Base-by-base conservation (phyloP, 2,329 filamentous ascomycete species). In the Madurella fahalii region DNA sequence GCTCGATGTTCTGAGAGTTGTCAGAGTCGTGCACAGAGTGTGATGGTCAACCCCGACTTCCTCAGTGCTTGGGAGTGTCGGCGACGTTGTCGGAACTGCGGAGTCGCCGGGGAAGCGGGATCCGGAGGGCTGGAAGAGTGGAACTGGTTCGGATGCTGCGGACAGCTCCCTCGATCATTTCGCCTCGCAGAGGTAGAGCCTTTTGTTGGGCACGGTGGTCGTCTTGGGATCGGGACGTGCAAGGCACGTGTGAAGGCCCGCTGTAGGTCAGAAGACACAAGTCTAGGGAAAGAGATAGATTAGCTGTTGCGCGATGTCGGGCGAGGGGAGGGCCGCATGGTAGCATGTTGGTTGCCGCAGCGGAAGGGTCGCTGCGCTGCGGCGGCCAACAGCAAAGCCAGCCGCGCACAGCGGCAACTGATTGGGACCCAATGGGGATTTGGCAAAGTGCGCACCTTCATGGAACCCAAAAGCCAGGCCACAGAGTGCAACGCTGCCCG, bases 111-210 rank as follows among this genome's bases (percentile, higher is more conserved):
- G 31, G 11, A 18, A 18, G 31, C 12, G 30, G 17, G 25, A 32
- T 31, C 16, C 12, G 20, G 17, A 20, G 45, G 25, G 48, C 47
- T 42, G 40, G 25, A 34, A 39, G 40, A 16, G 45, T 40, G 53
- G 57, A 48, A 47, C 25, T 48, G 18, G 39, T 47, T 45, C n/a
- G 37, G 40, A 40, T 47, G 41, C 47, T 20, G 42, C 40, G 31
- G 37, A 32, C 48, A 41, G 52, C 31, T 13, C n/a, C 49, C 40
- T 41, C 37, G 16, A 40, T 51, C 56, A 58, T 58, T 46, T 58
- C 56, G 56, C 57, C 53, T 50, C 53, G 43, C 37, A 31, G 42
- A 53, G 44, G 45, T 40, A 37, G 42, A 47, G 45, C 31, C 45
- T 34, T 40, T 39, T 48, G 45, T 39, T 34, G 47, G 40, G 37